Conservation (phyloP, 306 rosid species). For the Prunus kanzakura region DNA sequence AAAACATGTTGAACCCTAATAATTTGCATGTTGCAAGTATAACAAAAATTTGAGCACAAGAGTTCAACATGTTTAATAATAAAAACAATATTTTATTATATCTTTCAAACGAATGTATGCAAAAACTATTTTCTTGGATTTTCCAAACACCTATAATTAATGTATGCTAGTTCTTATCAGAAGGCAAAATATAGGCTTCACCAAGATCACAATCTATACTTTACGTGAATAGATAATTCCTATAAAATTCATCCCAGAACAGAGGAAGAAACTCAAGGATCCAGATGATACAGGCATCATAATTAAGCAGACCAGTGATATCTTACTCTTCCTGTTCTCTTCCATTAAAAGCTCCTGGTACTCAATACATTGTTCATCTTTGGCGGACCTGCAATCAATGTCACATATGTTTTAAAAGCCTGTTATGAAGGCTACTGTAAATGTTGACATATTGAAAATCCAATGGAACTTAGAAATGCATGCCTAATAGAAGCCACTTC, state of each 20-base stretch:
- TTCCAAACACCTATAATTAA: not conserved
- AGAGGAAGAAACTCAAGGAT: not conserved
- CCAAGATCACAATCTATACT: not conserved
- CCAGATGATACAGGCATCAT: constrained; percentile 7
- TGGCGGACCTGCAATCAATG: constrained; percentile 47
- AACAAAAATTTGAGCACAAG: not conserved
- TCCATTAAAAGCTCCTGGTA: constrained; percentile 53
- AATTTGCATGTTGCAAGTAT: not conserved
- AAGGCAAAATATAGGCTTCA: not conserved
- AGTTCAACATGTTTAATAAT: not conserved
- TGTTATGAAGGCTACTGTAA: not conserved
- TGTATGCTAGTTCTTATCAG: not conserved
- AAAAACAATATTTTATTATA: not conserved
- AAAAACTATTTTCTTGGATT: not conserved
- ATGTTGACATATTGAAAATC: not conserved
- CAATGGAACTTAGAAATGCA: constrained; percentile 17
- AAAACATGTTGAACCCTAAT: not conserved
- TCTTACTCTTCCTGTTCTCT: constrained; percentile 67
- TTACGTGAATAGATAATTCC: not conserved
- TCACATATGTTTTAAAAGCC: constrained; percentile 17
- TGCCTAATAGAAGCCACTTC: constrained; percentile 67
- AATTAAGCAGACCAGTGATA: not conserved
- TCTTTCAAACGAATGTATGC: not conserved
- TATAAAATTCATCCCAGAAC: not conserved
- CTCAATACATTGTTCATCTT: constrained; percentile 46